Conservation (phyloP, 495 filamentous ascomycete genomes). For the Xylaria longipes region DNA sequence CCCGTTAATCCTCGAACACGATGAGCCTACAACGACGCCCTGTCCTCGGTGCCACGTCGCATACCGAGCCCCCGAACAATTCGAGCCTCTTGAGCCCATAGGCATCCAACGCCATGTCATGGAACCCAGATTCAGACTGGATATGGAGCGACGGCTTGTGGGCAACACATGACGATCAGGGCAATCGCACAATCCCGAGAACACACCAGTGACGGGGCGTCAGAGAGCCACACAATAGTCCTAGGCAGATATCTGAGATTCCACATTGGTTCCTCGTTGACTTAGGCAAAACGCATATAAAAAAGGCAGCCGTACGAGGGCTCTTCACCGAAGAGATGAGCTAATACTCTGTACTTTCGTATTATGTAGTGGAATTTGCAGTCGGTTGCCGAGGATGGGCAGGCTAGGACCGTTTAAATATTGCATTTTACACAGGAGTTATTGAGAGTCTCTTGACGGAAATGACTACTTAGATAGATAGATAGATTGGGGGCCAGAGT, state of each 20-base stretch:
- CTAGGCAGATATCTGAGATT: not conserved
- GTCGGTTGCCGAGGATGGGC: not conserved
- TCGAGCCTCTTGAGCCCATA: not conserved
- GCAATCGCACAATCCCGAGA: not conserved
- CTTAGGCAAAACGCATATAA: not conserved
- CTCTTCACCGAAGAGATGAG: slow-evolving; percentile 8
- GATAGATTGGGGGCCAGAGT: not conserved
- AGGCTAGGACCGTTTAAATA: not conserved
- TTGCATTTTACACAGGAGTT: not conserved
- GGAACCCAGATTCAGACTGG: not conserved
- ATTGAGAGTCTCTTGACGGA: not conserved
- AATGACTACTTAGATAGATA: not conserved
- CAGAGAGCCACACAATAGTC: not conserved
- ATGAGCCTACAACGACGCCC: not conserved
- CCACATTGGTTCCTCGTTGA: not conserved
- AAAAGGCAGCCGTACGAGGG: not conserved
- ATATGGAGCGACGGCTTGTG: not conserved
- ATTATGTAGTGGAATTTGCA: slow-evolving; percentile 7
- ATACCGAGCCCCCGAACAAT: too few relatives aligned
- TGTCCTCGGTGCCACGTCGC: not conserved
- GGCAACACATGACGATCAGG: not conserved
- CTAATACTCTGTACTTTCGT: not conserved
- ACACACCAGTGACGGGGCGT: not conserved
- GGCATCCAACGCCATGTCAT: not conserved
- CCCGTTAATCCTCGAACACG: not conserved